Evolutionary conservation across 2,329 filamentous ascomycete genomes (phyloP), one percentile per base, ranked within the genome.

Genomic region (Paecilomyces niveus): DNA sequence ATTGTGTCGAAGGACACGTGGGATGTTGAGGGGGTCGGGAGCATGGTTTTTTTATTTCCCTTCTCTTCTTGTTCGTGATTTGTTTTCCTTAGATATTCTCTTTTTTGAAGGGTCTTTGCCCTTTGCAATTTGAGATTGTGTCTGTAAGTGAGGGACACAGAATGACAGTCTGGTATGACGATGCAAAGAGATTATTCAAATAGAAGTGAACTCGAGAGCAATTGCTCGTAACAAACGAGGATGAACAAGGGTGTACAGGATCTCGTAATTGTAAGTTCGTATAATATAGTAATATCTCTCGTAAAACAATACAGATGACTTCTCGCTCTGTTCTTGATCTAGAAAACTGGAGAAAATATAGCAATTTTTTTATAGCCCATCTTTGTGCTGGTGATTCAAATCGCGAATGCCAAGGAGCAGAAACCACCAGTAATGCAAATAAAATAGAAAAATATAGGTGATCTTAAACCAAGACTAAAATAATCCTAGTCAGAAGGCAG

Each of bases 1-100:
- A 97, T 87, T 57, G 88, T 86, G 72, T 90, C 85, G 76, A 92
- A 96, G 57, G 88, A 85, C 60, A 97, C 90, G 77, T 99, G 94
- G 22, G 89, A 89, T 2, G 94, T 99, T 59, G 90, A 90, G 13
- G 94, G 94, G 0, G 94, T 99, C 9, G 93, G 92, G 29, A 99
- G 85, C 92, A 97, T 96, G 31, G 32, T 57, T 13, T 39, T n/a
- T 31, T 57, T 29, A n/a, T 45, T 18, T 21, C 15, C 15, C 18
- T 45, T 45, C 15, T 39, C 39, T 54, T 56, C 63, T 33, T 53
- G 57, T n/a, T 21, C 22, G n/a, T n/a, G n/a, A n/a, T 52, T 33
- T 45, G 13, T 8, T 21, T 7, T 45, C 15, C 15, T n/a, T 45
- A n/a, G 7, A 18, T 18, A 2, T 45, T 5, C 5, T 39, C n/a